Evolutionary conservation across 2,329 filamentous ascomycete species (phyloP).

Genomic region (Blastomyces emzantsi): DNA sequence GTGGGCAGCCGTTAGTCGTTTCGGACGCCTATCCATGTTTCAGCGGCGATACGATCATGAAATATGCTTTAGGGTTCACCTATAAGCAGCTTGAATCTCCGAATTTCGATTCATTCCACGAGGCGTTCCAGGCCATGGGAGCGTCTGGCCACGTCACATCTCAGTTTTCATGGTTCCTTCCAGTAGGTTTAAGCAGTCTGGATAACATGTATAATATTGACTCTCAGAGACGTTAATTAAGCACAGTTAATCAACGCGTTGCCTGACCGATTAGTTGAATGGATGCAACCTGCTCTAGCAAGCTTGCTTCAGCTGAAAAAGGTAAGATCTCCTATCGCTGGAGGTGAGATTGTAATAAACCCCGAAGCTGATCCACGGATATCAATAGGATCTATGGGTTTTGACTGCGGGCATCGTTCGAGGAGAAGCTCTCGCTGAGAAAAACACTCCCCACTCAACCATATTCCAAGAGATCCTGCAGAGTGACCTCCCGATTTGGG

Average conservation of each 20-base stretch:
- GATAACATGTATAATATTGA: background rate
- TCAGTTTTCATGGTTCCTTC: slow-evolving; percentile 19
- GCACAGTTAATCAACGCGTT: slow-evolving; percentile 11
- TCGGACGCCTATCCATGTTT: slow-evolving; percentile 18
- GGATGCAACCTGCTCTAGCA: slow-evolving; percentile 11
- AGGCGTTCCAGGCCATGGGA: slow-evolving; percentile 20
- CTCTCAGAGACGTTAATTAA: slow-evolving; percentile 4
- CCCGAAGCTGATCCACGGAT: background rate
- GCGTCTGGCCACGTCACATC: slow-evolving; percentile 17
- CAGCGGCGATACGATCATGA: slow-evolving; percentile 22
- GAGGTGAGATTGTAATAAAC: background rate
- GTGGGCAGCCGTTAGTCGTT: slow-evolving; percentile 12
- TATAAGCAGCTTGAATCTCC: slow-evolving; percentile 21
- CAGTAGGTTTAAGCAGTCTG: slow-evolving; percentile 4
- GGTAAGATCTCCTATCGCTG: slow-evolving; percentile 7
- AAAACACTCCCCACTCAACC: slow-evolving; percentile 15
- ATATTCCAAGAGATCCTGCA: slow-evolving; percentile 22
- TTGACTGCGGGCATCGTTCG: slow-evolving; percentile 15
- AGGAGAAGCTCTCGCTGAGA: slow-evolving; percentile 13
- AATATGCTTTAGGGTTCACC: slow-evolving; percentile 21
- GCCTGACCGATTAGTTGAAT: slow-evolving; percentile 13
- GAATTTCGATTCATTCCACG: slow-evolving; percentile 21
- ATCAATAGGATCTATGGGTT: slow-evolving; percentile 12
- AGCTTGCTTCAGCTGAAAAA: slow-evolving; percentile 13
- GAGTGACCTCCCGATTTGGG: slow-evolving; percentile 17